Evolutionary conservation across 164 flowering plant genomes (phyloP).

Genomic region (Liquidambar formosana): DNA sequence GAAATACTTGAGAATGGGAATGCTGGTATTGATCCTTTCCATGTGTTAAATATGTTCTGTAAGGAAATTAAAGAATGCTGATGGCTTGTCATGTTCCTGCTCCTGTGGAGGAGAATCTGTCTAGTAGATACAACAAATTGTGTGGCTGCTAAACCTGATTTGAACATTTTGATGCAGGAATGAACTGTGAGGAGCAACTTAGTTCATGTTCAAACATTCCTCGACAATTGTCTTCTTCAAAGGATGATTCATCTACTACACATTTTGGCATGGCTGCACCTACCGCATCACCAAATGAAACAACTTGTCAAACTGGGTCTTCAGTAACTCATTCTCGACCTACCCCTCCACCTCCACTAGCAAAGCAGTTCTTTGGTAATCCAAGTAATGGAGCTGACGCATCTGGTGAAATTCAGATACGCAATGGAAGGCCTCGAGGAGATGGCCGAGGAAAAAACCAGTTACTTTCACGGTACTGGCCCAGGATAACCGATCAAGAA

Average conservation of each 20-base stretch:
- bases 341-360: conserved; percentile 32
- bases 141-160: conserved; percentile 19
- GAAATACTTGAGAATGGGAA: conserved; percentile 44
- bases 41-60: conserved; percentile 7
- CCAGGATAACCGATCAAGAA: conserved; percentile 75
- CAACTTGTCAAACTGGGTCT: conserved; percentile 35
- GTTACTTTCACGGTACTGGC: conserved; percentile 81
- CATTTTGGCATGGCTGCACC: conserved; percentile 39
- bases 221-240: conserved; percentile 31
- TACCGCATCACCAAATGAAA: conserved; percentile 35
- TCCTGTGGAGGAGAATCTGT: conserved; percentile 7
- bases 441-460: conserved; percentile 64
- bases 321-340: conserved; percentile 41
- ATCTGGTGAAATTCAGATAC: conserved; percentile 51
- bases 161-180: conserved; percentile 38
- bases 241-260: conserved; percentile 46
- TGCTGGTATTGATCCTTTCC: conserved; percentile 34
- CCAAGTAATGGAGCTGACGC: conserved; percentile 44
- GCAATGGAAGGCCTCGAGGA: conserved; percentile 55
- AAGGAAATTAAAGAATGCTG: conserved; percentile 17
- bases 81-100: conserved; percentile 18
- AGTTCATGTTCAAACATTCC: conserved; percentile 35
- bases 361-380: conserved; percentile 37
- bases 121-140: conserved; percentile 16
- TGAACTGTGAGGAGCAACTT: conserved; percentile 34